Percentiles rank a stretch among this genome's conserved stretches.
These are phyloP conservation scores for Saccharomycopsis amapae DNA, from an alignment of 805 yeast genomes.

Conservation along the genomic window DNA sequence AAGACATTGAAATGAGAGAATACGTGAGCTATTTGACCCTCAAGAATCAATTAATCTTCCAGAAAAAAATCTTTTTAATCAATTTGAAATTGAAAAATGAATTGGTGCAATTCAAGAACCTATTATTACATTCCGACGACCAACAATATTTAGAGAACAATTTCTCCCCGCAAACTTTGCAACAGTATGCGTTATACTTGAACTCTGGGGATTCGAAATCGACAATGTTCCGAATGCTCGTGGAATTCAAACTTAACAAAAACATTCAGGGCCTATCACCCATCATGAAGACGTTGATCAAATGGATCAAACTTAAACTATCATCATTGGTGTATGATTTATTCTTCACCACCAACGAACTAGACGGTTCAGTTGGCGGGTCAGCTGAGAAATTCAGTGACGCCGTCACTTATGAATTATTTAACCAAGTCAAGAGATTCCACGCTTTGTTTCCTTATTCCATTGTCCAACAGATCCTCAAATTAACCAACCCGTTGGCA, in stretches of 20 bases:
- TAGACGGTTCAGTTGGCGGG: conserved; percentile 36
- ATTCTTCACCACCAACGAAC: conserved; percentile 66
- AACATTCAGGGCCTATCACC: conserved; percentile 56
- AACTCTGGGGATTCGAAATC: conserved; percentile 43
- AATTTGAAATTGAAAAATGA: conserved; percentile 27
- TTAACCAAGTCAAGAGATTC: conserved; percentile 59
- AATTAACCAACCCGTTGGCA: conserved; percentile 81
- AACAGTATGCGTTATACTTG: conserved; percentile 30
- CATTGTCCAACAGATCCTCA: conserved; percentile 66
- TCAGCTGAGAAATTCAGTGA: not conserved
- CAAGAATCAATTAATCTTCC: conserved; percentile 66
- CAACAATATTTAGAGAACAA: conserved; percentile 9
- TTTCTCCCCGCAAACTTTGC: conserved; percentile 37
- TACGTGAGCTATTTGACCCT: conserved; percentile 54
- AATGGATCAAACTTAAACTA: conserved; percentile 75
- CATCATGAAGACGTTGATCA: conserved; percentile 59
- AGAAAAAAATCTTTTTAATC: conserved; percentile 46
- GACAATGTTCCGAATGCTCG: too few species aligned
- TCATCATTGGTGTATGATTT: conserved; percentile 80
- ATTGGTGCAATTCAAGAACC: conserved; percentile 14
- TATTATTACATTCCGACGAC: conserved; percentile 11
- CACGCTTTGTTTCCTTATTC: conserved; percentile 78
- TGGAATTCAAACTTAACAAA: conserved; percentile 53
- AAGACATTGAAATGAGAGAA: conserved; percentile 56
- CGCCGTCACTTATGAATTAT: conserved; percentile 45